These are phyloP conservation scores for Mortierella sp. DNA, from an alignment of 371 early-diverging fungal species.

Conservation along the genomic window DNA sequence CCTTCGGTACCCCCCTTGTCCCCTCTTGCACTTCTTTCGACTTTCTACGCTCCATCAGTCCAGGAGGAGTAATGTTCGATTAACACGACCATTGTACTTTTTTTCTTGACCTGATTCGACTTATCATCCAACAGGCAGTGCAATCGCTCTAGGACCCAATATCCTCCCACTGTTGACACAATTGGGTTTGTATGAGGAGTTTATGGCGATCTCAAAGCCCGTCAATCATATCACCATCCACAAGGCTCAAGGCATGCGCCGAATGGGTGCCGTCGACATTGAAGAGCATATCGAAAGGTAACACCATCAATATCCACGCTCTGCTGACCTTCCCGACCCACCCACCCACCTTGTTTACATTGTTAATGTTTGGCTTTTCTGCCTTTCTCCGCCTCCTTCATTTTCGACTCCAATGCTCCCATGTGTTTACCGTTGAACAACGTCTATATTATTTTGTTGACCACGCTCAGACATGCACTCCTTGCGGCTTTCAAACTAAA, in stretches of 20 bases:
- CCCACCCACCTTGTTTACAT: neutral
- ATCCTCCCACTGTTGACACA: neutral
- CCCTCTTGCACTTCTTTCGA: neutral
- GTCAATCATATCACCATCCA: slow-evolving; percentile 4
- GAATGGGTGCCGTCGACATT: slow-evolving; percentile 3
- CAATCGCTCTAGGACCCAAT: neutral
- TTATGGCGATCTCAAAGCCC: neutral
- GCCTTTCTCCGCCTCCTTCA: neutral
- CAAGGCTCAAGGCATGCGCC: neutral
- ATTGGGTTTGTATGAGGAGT: slow-evolving; percentile 3
- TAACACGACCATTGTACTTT: neutral
- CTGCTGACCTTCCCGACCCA: neutral
- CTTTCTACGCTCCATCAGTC: neutral
- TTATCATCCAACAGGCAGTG: neutral
- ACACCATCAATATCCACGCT: neutral
- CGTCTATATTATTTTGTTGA: neutral
- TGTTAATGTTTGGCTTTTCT: neutral
- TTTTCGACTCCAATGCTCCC: neutral
- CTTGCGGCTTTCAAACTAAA: neutral
- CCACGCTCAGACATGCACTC: neutral
- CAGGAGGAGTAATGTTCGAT: no score
- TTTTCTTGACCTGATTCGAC: neutral
- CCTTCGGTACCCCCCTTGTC: neutral
- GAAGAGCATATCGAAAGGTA: slow-evolving; percentile 4
- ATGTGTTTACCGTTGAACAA: neutral